These are phyloP conservation scores for Guadua angustifolia DNA, from an alignment of 176 grass and related monocot genomes.

Conservation along the genomic window DNA sequence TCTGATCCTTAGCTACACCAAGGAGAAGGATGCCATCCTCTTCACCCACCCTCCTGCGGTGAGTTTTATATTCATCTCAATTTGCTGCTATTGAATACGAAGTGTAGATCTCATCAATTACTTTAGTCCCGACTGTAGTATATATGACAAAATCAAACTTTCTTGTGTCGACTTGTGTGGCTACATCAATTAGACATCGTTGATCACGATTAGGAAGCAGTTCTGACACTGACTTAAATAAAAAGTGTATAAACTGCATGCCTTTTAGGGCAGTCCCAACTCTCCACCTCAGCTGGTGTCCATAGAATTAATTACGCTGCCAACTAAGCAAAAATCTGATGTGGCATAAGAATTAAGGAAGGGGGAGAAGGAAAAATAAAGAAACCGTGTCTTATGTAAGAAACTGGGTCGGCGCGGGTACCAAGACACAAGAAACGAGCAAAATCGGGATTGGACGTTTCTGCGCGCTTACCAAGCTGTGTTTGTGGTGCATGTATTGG, in stretches of 20 bases:
- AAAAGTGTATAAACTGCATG: not conserved
- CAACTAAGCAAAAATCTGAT: too few species aligned
- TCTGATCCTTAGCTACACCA: slow-evolving; percentile 86
- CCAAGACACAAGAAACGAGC: too few species aligned
- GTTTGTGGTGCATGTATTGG: too few species aligned
- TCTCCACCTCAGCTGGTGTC: too few species aligned
- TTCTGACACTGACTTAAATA: not conserved
- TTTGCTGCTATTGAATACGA: slow-evolving; percentile 19
- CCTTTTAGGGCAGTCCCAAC: too few species aligned
- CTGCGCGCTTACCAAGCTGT: too few species aligned
- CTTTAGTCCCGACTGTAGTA: not conserved
- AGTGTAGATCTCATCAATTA: not conserved
- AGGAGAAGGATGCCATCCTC: slow-evolving; percentile 97
- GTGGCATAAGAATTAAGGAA: too few species aligned
- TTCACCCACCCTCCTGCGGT: slow-evolving; percentile 90
- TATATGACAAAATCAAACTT: not conserved
- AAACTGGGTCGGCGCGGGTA: too few species aligned
- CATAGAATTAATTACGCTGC: too few species aligned
- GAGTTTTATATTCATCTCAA: slow-evolving; percentile 28
- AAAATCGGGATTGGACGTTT: too few species aligned
- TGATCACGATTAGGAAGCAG: not conserved
- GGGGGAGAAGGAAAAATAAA: too few species aligned
- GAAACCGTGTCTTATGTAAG: too few species aligned
- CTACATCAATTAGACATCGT: not conserved
- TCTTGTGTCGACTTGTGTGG: not conserved